These are phyloP conservation scores for Ceratobasidium sp. DNA, from an alignment of 1,284 basidiomycete species.

Conservation along the genomic window DNA sequence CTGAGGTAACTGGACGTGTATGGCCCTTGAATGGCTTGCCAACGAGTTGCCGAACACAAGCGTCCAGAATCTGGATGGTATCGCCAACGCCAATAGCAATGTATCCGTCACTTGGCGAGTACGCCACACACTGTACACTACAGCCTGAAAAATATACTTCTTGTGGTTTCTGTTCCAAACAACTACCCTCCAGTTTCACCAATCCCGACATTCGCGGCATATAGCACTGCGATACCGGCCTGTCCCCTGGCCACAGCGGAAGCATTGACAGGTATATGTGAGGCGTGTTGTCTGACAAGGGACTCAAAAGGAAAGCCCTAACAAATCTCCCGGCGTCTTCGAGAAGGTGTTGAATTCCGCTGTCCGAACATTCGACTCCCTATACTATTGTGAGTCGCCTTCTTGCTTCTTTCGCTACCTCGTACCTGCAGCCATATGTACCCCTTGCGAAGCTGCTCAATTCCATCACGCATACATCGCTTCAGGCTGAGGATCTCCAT, in stretches of 20 bases:
- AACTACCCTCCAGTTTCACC: too few species aligned
- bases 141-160: too few species aligned
- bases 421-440: not conserved
- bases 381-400: not conserved
- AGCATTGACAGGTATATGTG: conserved; percentile 31
- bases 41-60: not conserved
- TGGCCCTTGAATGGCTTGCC: not conserved
- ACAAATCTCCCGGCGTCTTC: conserved; percentile 11
- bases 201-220: not conserved
- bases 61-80: conserved; percentile 36
- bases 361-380: not conserved
- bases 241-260: not conserved
- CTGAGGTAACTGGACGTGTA: not conserved
- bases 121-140: conserved; percentile 59
- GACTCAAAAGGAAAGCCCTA: not conserved
- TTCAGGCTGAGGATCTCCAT: not conserved
- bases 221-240: not conserved
- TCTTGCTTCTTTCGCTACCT: not conserved
- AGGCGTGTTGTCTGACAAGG: conserved; percentile 7
- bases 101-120: too few species aligned
- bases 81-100: too few species aligned
- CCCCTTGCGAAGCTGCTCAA: not conserved
- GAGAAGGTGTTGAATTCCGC: not conserved
- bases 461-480: not conserved
- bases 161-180: too few species aligned